phyloP scores from a whole-genome alignment of 129 eudicot genomes.

The Scalesia atractyloides region DNA sequence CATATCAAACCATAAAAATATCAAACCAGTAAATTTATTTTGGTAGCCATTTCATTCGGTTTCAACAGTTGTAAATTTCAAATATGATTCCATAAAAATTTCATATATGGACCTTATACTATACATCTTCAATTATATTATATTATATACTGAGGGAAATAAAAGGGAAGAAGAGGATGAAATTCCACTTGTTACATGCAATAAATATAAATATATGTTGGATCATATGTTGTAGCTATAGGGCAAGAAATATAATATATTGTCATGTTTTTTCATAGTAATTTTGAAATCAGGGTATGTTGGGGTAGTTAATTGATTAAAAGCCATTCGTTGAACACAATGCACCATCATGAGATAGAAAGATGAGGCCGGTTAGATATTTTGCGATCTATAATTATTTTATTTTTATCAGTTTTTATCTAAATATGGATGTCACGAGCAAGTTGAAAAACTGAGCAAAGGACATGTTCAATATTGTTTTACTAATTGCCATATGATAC shows the following conservation, averaged over 20 bases:
- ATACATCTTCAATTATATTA: neutral
- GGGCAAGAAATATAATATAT: neutral
- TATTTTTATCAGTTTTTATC: neutral
- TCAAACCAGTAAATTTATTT: neutral
- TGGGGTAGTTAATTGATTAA: no score
- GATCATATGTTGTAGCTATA: neutral
- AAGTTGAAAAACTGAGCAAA: no score
- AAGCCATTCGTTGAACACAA: neutral
- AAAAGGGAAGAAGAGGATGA: neutral
- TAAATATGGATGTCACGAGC: no score
- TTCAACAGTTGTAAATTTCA: neutral
- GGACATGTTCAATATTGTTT: no score
- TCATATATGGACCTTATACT: neutral
- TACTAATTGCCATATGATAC: no score
- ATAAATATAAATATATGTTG: neutral
- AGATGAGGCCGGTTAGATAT: no score
- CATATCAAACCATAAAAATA: no score
- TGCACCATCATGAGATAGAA: neutral
- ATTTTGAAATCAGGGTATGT: no score
- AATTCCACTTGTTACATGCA: neutral
- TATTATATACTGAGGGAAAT: neutral
- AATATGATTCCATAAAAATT: neutral
- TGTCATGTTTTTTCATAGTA: neutral
- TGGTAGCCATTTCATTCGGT: neutral
- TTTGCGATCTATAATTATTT: neutral